Evolutionary conservation across 371 early-diverging fungal genomes (phyloP).

Genomic region (Blakeslea trispora): DNA sequence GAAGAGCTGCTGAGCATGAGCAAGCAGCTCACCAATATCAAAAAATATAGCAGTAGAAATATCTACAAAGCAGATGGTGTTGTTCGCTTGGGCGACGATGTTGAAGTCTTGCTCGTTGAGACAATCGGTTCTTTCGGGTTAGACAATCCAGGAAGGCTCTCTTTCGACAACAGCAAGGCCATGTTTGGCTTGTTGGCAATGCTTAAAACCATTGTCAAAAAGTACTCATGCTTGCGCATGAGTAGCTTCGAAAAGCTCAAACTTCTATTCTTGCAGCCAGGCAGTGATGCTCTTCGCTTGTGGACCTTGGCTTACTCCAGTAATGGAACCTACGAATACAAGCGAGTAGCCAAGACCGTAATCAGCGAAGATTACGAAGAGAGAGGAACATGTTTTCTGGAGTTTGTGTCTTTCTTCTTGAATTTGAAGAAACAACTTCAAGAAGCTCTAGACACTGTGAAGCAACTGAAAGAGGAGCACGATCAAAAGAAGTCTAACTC

Average conservation of each 20-base stretch:
- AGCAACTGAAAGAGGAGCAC: no score
- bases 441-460: no score
- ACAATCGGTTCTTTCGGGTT: neutral
- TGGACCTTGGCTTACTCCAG: no score
- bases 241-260: neutral
- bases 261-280: neutral
- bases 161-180: neutral
- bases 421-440: no score
- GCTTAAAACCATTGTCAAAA: neutral
- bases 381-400: no score
- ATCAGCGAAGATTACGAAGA: no score
- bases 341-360: no score
- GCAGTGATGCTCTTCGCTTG: neutral
- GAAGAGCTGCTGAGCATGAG: neutral
- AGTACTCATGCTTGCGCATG: neutral
- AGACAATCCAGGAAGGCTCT: neutral
- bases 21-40: neutral
- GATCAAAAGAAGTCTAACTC: no score
- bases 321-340: no score
- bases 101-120: neutral
- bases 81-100: neutral
- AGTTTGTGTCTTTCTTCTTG: no score
- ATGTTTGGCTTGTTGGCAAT: neutral
- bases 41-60: neutral
- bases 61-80: neutral